These are phyloP conservation scores for Sporothrix schenckii DNA, from an alignment of 2,329 filamentous ascomycete species.

Conservation along the genomic window DNA sequence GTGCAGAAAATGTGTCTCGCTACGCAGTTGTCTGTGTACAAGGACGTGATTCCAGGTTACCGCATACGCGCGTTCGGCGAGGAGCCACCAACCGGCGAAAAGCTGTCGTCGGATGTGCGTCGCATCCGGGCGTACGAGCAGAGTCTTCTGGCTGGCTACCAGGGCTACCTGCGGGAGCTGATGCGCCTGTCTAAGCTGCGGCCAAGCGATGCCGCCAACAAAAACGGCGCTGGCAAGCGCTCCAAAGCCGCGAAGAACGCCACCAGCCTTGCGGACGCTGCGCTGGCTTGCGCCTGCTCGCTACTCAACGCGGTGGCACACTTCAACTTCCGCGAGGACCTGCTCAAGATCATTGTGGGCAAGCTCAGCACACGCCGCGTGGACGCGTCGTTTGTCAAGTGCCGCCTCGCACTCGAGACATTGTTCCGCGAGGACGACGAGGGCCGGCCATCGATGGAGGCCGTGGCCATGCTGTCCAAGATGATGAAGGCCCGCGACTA, in stretches of 20 bases:
- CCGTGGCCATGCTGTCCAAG: slow-evolving; percentile 80
- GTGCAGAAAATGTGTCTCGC: slow-evolving; percentile 85
- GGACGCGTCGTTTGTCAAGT: slow-evolving; percentile 77
- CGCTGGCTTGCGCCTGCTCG: slow-evolving; percentile 82
- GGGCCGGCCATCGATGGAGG: slow-evolving; percentile 83
- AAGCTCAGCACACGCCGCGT: slow-evolving; percentile 75
- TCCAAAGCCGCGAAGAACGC: slow-evolving; percentile 39
- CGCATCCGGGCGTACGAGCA: slow-evolving; percentile 84
- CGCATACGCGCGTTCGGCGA: slow-evolving; percentile 82
- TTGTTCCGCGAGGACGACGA: slow-evolving; percentile 88
- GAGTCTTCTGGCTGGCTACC: slow-evolving; percentile 80
- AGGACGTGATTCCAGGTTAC: slow-evolving; percentile 95
- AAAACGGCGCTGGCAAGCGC: slow-evolving; percentile 36
- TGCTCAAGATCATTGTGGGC: slow-evolving; percentile 82
- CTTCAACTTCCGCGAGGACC: slow-evolving; percentile 92
- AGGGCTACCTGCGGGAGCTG: slow-evolving; percentile 78
- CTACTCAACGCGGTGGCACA: slow-evolving; percentile 83
- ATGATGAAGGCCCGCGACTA: slow-evolving; percentile 94
- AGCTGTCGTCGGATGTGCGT: slow-evolving; percentile 89
- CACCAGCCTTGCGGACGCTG: slow-evolving; percentile 65
- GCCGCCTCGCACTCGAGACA: slow-evolving; percentile 75
- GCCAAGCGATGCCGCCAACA: slow-evolving; percentile 40
- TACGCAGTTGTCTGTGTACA: slow-evolving; percentile 88
- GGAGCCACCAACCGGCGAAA: slow-evolving; percentile 68
- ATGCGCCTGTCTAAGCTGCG: slow-evolving; percentile 63